Percentiles rank a stretch among this genome's conserved stretches.
Conservation (phyloP, 805 yeast genomes). For the Candida germanica region DNA sequence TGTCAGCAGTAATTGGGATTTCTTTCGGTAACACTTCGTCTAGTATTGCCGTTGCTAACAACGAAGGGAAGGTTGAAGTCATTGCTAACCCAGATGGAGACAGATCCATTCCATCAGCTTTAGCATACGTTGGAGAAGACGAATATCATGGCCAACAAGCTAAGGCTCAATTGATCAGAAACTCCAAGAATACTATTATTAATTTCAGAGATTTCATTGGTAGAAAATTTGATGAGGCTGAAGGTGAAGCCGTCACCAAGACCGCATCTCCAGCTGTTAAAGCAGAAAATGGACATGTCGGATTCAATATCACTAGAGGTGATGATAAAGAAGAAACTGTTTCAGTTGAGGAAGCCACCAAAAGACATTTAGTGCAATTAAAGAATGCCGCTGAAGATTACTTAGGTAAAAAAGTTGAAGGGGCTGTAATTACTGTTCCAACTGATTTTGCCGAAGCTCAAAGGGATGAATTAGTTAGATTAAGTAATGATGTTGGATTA, state of each 20-base stretch:
- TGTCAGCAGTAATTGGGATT: conserved; percentile 72
- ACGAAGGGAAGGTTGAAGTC: conserved; percentile 91
- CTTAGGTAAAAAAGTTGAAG: conserved; percentile 75
- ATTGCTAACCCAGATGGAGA: conserved; percentile 99
- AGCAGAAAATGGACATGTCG: conserved; percentile 60
- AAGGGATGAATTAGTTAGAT: conserved; percentile 55
- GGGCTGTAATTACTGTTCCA: conserved; percentile 87
- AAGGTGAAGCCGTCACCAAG: conserved; percentile 45
- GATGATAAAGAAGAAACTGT: conserved; percentile 51
- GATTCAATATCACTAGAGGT: conserved; percentile 55
- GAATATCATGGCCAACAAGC: conserved; percentile 99
- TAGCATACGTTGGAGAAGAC: conserved; percentile 89
- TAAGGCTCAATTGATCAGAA: conserved; percentile 84
- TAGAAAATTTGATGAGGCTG: conserved; percentile 63
- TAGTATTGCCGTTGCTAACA: conserved; percentile 81
- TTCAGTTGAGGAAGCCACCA: conserved; percentile 72
- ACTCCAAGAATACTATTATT: conserved; percentile 79
- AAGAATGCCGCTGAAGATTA: conserved; percentile 90
- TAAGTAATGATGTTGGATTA: conserved; percentile 70
- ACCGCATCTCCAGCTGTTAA: conserved; percentile 62
- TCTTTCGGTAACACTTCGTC: conserved; percentile 96
- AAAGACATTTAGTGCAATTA: conserved; percentile 79
- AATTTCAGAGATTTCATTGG: conserved; percentile 95
- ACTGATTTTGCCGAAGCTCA: conserved; percentile 79
- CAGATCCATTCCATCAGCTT: conserved; percentile 89